Evolutionary conservation across 495 filamentous ascomycete species (phyloP).

Genomic region (Recurvomyces mirabilis): DNA sequence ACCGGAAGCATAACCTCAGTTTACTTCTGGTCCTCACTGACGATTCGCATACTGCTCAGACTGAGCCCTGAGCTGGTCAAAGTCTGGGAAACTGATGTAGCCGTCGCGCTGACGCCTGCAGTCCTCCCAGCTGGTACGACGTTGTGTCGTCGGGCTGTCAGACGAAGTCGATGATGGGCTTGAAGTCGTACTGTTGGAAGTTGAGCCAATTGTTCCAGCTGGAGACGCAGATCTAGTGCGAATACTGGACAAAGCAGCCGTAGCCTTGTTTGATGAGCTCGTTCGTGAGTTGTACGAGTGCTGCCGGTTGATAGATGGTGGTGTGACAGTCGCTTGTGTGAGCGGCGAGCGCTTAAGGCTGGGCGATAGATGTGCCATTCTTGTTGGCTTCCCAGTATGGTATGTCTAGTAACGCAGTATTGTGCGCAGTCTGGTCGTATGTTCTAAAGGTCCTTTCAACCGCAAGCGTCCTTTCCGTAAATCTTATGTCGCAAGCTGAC

Average conservation of each 20-base stretch:
- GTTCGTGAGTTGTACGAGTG: slow-evolving; percentile 15
- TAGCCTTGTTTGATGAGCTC: slow-evolving; percentile 16
- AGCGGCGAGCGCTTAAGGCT: slow-evolving; percentile 25
- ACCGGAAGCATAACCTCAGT: no score
- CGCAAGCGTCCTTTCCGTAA: neutral
- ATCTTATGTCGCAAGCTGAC: neutral
- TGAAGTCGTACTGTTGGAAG: neutral
- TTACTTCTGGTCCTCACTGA: no score
- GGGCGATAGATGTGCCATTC: slow-evolving; percentile 9
- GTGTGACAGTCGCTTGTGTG: slow-evolving; percentile 28
- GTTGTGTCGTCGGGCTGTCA: neutral
- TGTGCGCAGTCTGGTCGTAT: neutral
- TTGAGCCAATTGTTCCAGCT: neutral
- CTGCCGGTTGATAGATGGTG: slow-evolving; percentile 26
- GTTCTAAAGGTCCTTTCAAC: neutral
- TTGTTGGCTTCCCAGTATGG: slow-evolving; percentile 6
- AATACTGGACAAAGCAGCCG: slow-evolving; percentile 26
- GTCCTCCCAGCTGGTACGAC: slow-evolving; percentile 18
- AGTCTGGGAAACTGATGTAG: slow-evolving; percentile 40
- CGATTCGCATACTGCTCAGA: slow-evolving; percentile 3
- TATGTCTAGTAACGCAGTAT: neutral
- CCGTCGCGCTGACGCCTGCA: slow-evolving; percentile 28
- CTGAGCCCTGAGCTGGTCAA: slow-evolving; percentile 29
- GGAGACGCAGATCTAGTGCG: slow-evolving; percentile 19
- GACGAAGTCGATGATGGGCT: slow-evolving; percentile 7